Conservation (phyloP, 176 grass and related monocot genomes). For the Luzula sylvatica region DNA sequence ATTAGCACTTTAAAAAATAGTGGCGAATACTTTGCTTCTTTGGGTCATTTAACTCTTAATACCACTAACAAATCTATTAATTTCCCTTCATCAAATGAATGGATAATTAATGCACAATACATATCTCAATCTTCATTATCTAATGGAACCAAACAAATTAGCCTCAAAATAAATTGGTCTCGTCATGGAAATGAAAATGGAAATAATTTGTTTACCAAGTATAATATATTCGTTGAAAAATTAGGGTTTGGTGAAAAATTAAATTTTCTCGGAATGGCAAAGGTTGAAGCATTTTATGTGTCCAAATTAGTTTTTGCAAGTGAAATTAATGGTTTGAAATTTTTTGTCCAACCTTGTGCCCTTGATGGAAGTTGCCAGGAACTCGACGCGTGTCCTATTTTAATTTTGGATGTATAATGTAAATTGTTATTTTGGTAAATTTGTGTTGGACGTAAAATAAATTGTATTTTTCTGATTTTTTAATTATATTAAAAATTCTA, state of each 20-base stretch:
- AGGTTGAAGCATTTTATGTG: conserved; percentile 51
- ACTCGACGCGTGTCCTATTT: conserved; percentile 39
- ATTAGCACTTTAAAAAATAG: conserved; percentile 36
- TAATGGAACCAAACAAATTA: conserved; percentile 29
- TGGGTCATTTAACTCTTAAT: conserved; percentile 55
- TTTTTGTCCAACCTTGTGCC: conserved; percentile 62
- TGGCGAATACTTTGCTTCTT: conserved; percentile 29
- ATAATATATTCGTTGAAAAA: conserved; percentile 67
- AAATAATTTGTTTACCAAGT: conserved; percentile 38
- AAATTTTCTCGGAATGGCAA: conserved; percentile 54
- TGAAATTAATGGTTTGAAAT: conserved; percentile 34
- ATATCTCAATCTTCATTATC: conserved; percentile 31
- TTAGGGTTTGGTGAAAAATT: conserved; percentile 16
- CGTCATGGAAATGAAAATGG: conserved; percentile 15
- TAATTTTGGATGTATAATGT: conserved; percentile 27
- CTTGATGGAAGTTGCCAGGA: conserved; percentile 54
- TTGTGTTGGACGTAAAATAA: too few species aligned
- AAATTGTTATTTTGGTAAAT: too few species aligned
- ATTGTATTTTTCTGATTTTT: too few species aligned
- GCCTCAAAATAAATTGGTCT: conserved; percentile 62
- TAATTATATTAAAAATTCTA: too few species aligned
- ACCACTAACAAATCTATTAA: conserved; percentile 10
- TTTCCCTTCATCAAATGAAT: conserved; percentile 45
- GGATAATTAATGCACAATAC: conserved; percentile 35
- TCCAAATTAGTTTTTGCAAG: conserved; percentile 35